Evolutionary conservation across 345 rosid genomes (phyloP).

Genomic region (Gossypium bickii): DNA sequence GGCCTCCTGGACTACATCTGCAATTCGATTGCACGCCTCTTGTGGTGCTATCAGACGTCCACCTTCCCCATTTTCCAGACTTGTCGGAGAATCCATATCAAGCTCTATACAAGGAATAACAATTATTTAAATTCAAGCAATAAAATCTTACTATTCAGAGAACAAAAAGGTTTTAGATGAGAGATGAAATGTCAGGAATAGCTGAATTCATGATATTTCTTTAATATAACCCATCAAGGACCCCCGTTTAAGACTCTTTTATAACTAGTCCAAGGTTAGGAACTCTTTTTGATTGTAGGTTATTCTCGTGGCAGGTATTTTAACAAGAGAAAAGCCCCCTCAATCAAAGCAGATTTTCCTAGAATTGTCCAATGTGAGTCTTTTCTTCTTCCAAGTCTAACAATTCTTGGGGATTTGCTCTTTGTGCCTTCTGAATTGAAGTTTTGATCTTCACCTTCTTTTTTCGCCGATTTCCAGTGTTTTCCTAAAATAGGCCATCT

Average conservation of each 20-base stretch:
- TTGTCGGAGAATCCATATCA: slow-evolving; percentile 82
- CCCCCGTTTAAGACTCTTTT: too few relatives aligned
- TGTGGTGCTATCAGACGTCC: slow-evolving; percentile 86
- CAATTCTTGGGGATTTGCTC: neutral
- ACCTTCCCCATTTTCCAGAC: slow-evolving; percentile 76
- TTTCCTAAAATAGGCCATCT: neutral
- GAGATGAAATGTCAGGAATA: neutral
- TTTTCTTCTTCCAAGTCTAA: neutral
- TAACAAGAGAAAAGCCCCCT: too few relatives aligned
- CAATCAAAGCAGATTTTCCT: neutral
- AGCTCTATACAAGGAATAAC: slow-evolving; percentile 45
- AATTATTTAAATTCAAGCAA: neutral
- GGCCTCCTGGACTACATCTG: slow-evolving; percentile 94
- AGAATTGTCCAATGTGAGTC: neutral
- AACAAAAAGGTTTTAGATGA: neutral
- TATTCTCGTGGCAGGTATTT: too few relatives aligned
- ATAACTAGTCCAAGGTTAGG: too few relatives aligned
- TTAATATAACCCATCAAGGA: neutral
- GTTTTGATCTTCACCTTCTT: neutral
- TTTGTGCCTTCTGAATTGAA: neutral
- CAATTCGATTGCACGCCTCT: slow-evolving; percentile 93
- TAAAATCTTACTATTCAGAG: too few relatives aligned
- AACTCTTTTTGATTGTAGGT: too few relatives aligned
- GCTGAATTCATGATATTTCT: neutral
- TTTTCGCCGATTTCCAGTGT: neutral